Percentiles rank a stretch among this genome's conserved stretches.
Conservation (phyloP, 2,329 filamentous ascomycete species). For the Fusarium musae region DNA sequence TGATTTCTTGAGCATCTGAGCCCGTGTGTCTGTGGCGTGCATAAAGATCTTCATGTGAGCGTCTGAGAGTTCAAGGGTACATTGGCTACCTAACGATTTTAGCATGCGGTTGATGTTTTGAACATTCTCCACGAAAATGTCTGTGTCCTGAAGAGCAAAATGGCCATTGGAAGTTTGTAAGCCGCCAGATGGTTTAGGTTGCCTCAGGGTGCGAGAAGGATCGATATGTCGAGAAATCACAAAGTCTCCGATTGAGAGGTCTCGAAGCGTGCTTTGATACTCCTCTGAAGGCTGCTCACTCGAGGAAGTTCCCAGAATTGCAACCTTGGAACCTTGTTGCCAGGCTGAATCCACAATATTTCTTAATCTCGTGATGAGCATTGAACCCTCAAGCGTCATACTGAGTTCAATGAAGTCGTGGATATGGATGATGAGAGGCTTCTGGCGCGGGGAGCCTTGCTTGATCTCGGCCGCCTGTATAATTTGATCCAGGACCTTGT, state of each 20-base stretch:
- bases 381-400: constrained; percentile 73
- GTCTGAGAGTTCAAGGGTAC: constrained; percentile 40
- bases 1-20: constrained; percentile 48
- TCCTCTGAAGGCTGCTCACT: constrained; percentile 60
- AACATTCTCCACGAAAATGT: constrained; percentile 59
- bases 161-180: constrained; percentile 29
- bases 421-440: constrained; percentile 77
- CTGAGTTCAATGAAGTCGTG: constrained; percentile 84
- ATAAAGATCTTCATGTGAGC: constrained; percentile 43
- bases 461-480: constrained; percentile 58
- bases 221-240: constrained; percentile 51
- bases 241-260: constrained; percentile 55
- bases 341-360: constrained; percentile 78
- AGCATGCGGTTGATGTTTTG: constrained; percentile 61
- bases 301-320: constrained; percentile 83
- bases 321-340: constrained; percentile 75
- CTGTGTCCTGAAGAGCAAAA: constrained; percentile 49
- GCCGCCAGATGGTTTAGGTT: constrained; percentile 44
- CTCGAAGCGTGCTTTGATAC: constrained; percentile 54
- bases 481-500: constrained; percentile 67
- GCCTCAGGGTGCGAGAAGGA: constrained; percentile 38
- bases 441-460: constrained; percentile 47
- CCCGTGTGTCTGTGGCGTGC: constrained; percentile 40
- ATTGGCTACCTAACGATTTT: constrained; percentile 47
- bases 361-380: constrained; percentile 76